These are phyloP conservation scores for Vanderwaltozyma verrucispora DNA, from an alignment of 805 yeast species.

Conservation along the genomic window DNA sequence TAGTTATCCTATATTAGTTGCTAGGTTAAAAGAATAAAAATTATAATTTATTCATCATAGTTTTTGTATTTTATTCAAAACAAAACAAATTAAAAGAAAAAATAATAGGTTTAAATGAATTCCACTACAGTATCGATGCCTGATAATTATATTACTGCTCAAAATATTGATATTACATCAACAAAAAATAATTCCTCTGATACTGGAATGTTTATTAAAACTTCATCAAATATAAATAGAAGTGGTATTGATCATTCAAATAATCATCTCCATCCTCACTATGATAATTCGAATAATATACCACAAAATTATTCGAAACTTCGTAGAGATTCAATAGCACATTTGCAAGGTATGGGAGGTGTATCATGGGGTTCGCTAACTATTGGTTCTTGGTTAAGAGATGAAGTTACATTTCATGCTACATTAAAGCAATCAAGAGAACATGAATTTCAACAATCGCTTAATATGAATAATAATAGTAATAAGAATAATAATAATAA, in stretches of 20 bases:
- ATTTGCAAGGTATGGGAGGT: constrained; percentile 97
- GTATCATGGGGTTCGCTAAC: constrained; percentile 95
- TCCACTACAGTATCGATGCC: constrained; percentile 11
- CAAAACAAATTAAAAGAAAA: no score
- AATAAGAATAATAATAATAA: neutral
- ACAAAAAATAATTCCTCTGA: neutral
- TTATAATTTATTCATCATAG: no score
- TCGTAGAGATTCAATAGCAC: constrained; percentile 81
- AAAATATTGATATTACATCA: constrained; percentile 4
- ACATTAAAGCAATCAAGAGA: constrained; percentile 12
- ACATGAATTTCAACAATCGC: neutral
- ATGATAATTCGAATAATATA: neutral
- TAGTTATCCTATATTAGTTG: no score
- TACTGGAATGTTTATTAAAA: neutral
- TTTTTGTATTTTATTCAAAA: no score
- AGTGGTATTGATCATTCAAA: neutral
- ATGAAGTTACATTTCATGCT: constrained; percentile 64
- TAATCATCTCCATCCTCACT: neutral
- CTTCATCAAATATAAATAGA: neutral
- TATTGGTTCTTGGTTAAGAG: constrained; percentile 92
- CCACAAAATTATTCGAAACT: constrained; percentile 6
- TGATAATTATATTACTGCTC: constrained; percentile 7
- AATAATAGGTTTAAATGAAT: constrained; percentile 7
- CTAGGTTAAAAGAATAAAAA: no score
- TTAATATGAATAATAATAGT: no score